Base-by-base conservation (phyloP, 371 early-diverging fungal species). In the Coemansia sp. region DNA sequence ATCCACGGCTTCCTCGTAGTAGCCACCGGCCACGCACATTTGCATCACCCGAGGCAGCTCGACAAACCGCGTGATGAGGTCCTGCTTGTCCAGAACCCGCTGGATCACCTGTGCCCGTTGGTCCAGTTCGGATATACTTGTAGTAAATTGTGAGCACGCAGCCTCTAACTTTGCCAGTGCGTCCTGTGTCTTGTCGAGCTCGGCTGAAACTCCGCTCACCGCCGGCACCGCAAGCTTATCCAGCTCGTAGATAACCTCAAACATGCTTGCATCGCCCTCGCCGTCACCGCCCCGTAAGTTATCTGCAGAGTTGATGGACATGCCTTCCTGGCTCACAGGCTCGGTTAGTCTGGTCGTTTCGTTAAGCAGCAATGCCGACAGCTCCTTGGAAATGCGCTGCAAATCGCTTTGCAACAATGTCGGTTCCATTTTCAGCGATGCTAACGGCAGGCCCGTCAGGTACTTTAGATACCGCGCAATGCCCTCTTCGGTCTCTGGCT, bases 31-130 rank as follows among this genome's bases (percentile, higher is more conserved):
- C 3, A 73, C 68, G 41, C 74, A 73, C 74, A 73, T 73, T 40
- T 68, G 74, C 74, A 73, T 73, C 16, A 73, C 74, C 0, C 74
- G 74, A 8, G 74, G 74, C 50, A 73, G 74, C 65, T 73, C 74
- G 2, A 73, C 65, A 16, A 73, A 61, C 31, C 74, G 74, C 35
- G 69, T 49, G 26, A 73, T 59, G 8, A 73, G 50, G 40, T 73
- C 68, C 62, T 73, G 74, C 65, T 73, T 68, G 54, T 73, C 74
- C 6, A 73, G 55, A 30, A 73, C 74, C 2, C 65, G 65, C 52
- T 73, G 74, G 6, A 73, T 52, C 32, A 68, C 65, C 38, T 58
- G 68, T 30, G 65, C 48, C 11, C 61, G 64, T 49, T 57, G 64
- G 45, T 73, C 74, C 26, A 73, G 57, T 31, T 65, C 65, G 26